These are phyloP conservation scores for Ophiocordyceps camponoti-floridani DNA, from an alignment of 2,329 filamentous ascomycete species.

Conservation along the genomic window DNA sequence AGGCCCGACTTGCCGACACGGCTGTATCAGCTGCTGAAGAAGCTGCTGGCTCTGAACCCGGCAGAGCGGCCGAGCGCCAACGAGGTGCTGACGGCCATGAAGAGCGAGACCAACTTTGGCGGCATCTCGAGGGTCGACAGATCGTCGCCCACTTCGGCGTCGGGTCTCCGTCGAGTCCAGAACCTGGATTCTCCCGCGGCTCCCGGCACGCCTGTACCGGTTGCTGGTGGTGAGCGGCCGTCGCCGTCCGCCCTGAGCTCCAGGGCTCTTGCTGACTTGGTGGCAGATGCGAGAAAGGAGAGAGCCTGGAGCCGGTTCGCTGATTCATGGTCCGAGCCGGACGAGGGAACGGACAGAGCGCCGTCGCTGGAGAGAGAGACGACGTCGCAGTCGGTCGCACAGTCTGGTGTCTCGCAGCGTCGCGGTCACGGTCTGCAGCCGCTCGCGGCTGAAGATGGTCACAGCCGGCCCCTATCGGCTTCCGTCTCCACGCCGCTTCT, in stretches of 20 bases:
- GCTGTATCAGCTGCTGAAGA: constrained; percentile 70
- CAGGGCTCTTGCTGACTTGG: constrained; percentile 4
- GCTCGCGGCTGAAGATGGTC: neutral
- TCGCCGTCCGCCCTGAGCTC: no score
- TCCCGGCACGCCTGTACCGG: constrained; percentile 28
- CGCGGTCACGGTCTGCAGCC: neutral
- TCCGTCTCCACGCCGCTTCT: constrained; percentile 15
- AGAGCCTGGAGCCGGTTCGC: constrained; percentile 7
- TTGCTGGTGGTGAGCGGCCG: constrained; percentile 10
- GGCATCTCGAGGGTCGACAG: constrained; percentile 18
- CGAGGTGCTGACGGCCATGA: constrained; percentile 67
- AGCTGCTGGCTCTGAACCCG: constrained; percentile 62
- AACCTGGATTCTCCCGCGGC: constrained; percentile 35
- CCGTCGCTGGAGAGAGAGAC: neutral
- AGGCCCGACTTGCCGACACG: constrained; percentile 71
- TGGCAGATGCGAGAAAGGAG: constrained; percentile 15
- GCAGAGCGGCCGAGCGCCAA: constrained; percentile 63
- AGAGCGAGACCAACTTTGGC: constrained; percentile 40
- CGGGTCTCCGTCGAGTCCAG: constrained; percentile 30
- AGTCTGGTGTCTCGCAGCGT: neutral
- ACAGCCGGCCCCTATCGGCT: neutral
- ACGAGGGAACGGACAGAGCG: neutral
- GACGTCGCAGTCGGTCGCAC: neutral
- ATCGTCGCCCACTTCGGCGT: constrained; percentile 15
- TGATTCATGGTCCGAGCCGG: neutral